Base-by-base conservation (phyloP, 2,329 filamentous ascomycete genomes). In the Bipolaris gigantea region DNA sequence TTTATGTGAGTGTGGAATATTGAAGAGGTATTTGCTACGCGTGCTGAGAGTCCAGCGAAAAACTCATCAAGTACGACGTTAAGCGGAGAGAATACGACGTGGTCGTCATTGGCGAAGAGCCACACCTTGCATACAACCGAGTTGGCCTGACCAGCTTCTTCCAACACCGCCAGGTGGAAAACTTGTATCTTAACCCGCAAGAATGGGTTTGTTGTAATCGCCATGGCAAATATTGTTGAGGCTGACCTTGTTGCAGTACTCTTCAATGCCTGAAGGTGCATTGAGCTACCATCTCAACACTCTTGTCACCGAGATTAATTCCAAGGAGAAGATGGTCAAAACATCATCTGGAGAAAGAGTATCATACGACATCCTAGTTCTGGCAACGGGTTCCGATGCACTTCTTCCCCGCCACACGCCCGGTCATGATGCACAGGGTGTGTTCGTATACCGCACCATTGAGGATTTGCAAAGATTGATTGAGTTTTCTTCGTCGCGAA, bases 141-240 rank as follows among this genome's bases (percentile, higher is more conserved):
- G 92, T 96, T 27, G 92, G 92, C 3, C 80, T 96, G 46, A 95
- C 91, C 3, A 90, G 87, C 55, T 96, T 92, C 79, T 96, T 96
- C 71, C 86, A 90, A 63, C 90, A 96, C 75, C 83, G 91, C 48
- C 83, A 88, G 63, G 88, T 94, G 36, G 90, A 96, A 75, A 89
- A 92, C 61, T 74, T 96, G n/a, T 96, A 95, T 70, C 80, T 96
- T 30, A 95, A 96, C 65, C 88, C 90, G 0, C 80, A 84, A 63
- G 87, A 90, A 81, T 96, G 92, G 90, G 89, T 90, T 59, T 39
- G 63, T 21, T 3, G 9, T 1, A 8, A 10, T 30, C 3, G 2
- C 1, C n/a, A 15, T 15, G 30, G n/a, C 16, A 1, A 13, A 7
- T 5, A 7, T 34, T 2, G 18, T 13, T 7, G 23, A 15, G 11